phyloP scores from a whole-genome alignment of 345 rosid species.

The Ceriops zippeliana region DNA sequence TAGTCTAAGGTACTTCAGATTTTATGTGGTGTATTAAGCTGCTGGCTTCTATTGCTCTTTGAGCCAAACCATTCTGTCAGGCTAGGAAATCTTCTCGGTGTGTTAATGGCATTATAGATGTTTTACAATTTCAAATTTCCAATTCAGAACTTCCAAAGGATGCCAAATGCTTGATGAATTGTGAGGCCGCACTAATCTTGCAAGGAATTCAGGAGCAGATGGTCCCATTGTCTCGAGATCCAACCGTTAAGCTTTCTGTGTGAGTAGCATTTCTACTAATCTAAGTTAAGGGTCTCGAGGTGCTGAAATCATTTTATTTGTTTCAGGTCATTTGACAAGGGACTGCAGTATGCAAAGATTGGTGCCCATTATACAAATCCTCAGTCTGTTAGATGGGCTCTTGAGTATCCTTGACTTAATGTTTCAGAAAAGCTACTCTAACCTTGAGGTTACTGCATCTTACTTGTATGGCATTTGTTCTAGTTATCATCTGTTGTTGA shows the following conservation, averaged over 20 bases:
- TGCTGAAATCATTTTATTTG: constrained; percentile 14
- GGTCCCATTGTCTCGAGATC: constrained; percentile 66
- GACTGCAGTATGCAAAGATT: constrained; percentile 52
- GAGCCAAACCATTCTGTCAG: too few relatives aligned
- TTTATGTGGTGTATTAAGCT: neutral
- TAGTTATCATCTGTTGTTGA: constrained; percentile 23
- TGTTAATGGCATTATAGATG: too few relatives aligned
- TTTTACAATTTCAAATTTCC: neutral
- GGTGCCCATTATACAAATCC: constrained; percentile 50
- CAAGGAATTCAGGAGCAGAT: constrained; percentile 77
- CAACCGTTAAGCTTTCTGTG: constrained; percentile 74
- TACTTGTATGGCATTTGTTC: constrained; percentile 4
- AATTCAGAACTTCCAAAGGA: constrained; percentile 67
- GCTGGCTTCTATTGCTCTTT: neutral
- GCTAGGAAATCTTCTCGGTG: too few relatives aligned
- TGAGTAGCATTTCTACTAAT: constrained; percentile 30
- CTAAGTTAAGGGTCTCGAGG: constrained; percentile 5
- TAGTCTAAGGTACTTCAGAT: neutral
- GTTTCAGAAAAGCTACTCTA: constrained; percentile 3
- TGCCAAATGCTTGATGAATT: constrained; percentile 74
- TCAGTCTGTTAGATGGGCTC: constrained; percentile 54
- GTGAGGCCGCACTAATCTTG: constrained; percentile 72
- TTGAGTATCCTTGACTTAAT: constrained; percentile 69
- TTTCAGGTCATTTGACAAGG: constrained; percentile 72
- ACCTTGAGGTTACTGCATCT: constrained; percentile 4